Conservation (phyloP, 225 moss, liverwort and hornwort species). For the Lunularia cruciata region DNA sequence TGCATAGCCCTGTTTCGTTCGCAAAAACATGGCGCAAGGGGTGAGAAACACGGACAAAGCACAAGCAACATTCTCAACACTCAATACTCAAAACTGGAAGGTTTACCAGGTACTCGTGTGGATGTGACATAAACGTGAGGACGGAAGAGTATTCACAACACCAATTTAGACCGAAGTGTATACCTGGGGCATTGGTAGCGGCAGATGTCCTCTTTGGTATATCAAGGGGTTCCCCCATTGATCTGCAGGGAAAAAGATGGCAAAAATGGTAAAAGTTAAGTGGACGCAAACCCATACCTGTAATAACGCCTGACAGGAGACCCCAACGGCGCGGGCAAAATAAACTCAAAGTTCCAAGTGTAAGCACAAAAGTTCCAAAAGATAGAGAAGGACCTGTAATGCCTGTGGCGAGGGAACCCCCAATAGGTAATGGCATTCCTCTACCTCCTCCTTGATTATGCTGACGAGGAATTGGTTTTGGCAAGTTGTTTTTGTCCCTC, state of each 20-base stretch:
- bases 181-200: constrained; percentile 20
- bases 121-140: too few relatives aligned
- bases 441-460: constrained; percentile 31
- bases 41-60: not conserved
- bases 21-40: not conserved
- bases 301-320: too few relatives aligned
- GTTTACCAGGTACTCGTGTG: too few relatives aligned
- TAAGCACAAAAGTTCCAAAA: too few relatives aligned
- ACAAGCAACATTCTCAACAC: too few relatives aligned
- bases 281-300: too few relatives aligned
- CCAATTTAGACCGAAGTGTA: too few relatives aligned
- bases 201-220: constrained; percentile 24
- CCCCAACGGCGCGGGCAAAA: too few relatives aligned
- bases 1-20: constrained; percentile 33
- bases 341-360: too few relatives aligned
- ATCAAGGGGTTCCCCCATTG: constrained; percentile 22
- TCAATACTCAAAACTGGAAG: too few relatives aligned
- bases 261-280: not conserved
- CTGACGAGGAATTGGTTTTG: constrained; percentile 35
- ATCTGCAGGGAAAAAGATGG: not conserved
- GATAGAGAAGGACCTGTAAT: not conserved
- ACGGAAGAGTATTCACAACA: too few relatives aligned
- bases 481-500: constrained; percentile 47
- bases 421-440: constrained; percentile 21
- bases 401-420: constrained; percentile 36